Evolutionary conservation across 257 asterid genomes (phyloP), one percentile per base, ranked within the genome.

Genomic region (Capsicum baccatum): DNA sequence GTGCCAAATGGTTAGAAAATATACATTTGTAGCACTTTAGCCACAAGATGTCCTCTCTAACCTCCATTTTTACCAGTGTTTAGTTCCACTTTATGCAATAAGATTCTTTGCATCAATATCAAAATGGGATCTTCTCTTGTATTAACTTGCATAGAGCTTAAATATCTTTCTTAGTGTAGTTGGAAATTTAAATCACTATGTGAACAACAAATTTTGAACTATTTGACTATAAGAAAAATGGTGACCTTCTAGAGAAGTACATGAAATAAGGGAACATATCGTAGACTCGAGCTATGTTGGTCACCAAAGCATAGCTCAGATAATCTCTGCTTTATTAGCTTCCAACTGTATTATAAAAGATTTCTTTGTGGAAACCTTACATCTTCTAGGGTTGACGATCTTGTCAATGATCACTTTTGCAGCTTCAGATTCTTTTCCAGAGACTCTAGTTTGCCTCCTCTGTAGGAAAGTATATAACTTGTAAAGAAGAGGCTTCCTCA

Each of bases 61-160:
- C 19, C 50, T 52, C 54, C 5, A 5, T 14, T 78, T 37, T 26
- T 54, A 33, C 6, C 3, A 15, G 63, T 54, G 48, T 54, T 78
- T 78, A 26, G 33, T 78, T 54, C 6, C 26, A 15, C 33, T 26
- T 71, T 35, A 19, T 6, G n/a, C n/a, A 54, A 55, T 15, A 21
- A 26, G 81, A 78, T 78, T 63, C 64, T 78, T 54, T 54, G 54
- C 14, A 54, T 55, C 64, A n/a, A 26, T 78, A 78, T 54, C 64
- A 26, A 78, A 54, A 54, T 13, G 81, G 47, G 81, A 54, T 78
- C 21, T 52, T 52, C 64, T 52, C 81, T 78, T 54, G 50, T 78
- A 54, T 54, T 26, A 54, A 54, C 64, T 14, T 54, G 64, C 64
- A 54, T 54, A 54, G 26, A 52, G 64, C 50, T 54, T 52, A 78